Evolutionary conservation across 1,139 yeast species (phyloP).

Genomic region (Keqinozyma sinolaborantium): DNA sequence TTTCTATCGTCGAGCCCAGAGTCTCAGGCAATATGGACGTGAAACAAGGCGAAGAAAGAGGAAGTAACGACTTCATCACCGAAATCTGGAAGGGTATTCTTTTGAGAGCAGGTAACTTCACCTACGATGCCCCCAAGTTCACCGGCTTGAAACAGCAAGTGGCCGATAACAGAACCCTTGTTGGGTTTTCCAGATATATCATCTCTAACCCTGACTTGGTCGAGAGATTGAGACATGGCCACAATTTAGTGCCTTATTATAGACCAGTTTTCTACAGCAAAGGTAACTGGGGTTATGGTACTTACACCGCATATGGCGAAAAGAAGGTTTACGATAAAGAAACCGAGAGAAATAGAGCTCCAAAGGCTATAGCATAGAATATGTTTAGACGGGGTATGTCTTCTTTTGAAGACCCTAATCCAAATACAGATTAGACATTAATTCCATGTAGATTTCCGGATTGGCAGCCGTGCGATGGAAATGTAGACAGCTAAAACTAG

Average conservation of each 20-base stretch:
- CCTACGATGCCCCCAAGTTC: slow-evolving; percentile 21
- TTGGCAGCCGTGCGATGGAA: too few species aligned
- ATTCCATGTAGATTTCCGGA: too few species aligned
- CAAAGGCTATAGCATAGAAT: slow-evolving; percentile 4
- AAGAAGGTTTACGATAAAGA: slow-evolving; percentile 4
- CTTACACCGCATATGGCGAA: slow-evolving; percentile 8
- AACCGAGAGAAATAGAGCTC: slow-evolving; percentile 4
- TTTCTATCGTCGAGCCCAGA: slow-evolving; percentile 51
- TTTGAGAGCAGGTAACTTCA: slow-evolving; percentile 46
- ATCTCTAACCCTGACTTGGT: slow-evolving; percentile 54
- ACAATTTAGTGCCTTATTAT: slow-evolving; percentile 27
- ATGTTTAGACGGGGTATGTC: too few species aligned
- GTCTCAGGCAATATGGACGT: slow-evolving; percentile 13
- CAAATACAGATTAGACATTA: too few species aligned
- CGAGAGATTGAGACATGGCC: slow-evolving; percentile 42
- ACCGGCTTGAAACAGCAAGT: slow-evolving; percentile 18
- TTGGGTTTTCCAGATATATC: slow-evolving; percentile 45
- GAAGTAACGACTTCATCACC: slow-evolving; percentile 30
- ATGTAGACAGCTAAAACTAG: too few species aligned
- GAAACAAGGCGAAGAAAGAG: slow-evolving; percentile 8
- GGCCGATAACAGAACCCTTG: slow-evolving; percentile 35
- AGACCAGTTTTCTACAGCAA: slow-evolving; percentile 14
- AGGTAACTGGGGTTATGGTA: slow-evolving; percentile 18
- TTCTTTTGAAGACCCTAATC: too few species aligned
- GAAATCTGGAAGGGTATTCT: slow-evolving; percentile 47